A percentile compares a stretch with the other conserved stretches of the same genome.
Evolutionary conservation across 129 eudicot genomes (phyloP).

Genomic region (Flaveria bidentis): DNA sequence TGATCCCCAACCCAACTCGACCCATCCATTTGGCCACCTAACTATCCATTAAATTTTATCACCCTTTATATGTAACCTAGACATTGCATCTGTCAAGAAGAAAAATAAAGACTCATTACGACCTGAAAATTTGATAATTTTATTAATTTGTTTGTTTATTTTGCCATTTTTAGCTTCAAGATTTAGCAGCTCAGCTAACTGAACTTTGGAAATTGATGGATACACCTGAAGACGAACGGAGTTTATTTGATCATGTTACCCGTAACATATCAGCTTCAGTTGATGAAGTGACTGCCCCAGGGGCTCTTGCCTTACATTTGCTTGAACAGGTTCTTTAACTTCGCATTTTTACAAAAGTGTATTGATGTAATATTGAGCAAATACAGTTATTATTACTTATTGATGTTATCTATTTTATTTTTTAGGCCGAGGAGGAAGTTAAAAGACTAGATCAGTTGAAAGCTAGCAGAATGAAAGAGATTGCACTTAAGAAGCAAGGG

Average conservation of each 20-base stretch:
- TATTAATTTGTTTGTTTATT: constrained; percentile 20
- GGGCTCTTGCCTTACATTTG: constrained; percentile 87
- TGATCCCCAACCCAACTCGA: neutral
- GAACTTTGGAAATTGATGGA: constrained; percentile 99
- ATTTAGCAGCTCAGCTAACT: constrained; percentile 71
- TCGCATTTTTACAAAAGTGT: neutral
- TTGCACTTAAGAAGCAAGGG: constrained; percentile 83
- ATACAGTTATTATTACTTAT: neutral
- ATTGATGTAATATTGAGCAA: neutral
- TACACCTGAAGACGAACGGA: constrained; percentile 73
- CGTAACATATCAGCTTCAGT: constrained; percentile 79
- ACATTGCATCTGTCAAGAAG: neutral
- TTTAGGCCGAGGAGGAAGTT: constrained; percentile 91
- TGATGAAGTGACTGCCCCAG: constrained; percentile 78
- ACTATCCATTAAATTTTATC: constrained; percentile 8
- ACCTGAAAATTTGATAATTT: constrained; percentile 1
- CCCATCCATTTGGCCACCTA: neutral
- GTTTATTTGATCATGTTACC: constrained; percentile 86
- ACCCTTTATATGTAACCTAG: neutral
- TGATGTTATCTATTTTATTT: neutral
- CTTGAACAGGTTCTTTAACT: constrained; percentile 68
- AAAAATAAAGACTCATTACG: constrained; percentile 7
- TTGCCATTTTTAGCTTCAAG: constrained; percentile 73
- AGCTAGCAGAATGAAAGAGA: constrained; percentile 96
- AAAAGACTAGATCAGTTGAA: constrained; percentile 87